Conservation (phyloP, 2,329 filamentous ascomycete genomes). For the Aspergillus quadrilineatus region DNA sequence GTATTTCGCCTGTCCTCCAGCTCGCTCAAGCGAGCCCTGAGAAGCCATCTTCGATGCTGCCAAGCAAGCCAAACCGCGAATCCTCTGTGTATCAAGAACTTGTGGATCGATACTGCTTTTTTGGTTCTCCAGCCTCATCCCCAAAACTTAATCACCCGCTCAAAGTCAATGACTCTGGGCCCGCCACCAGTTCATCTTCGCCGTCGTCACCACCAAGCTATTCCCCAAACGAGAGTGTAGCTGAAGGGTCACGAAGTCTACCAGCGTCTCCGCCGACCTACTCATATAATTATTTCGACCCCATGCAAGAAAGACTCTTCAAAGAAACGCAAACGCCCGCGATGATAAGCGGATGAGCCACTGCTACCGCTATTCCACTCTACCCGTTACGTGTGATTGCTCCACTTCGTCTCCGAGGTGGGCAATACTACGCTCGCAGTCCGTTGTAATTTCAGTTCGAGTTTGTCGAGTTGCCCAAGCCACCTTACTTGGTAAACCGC, state of each 20-base stretch:
- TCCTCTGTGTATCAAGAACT: constrained; percentile 94
- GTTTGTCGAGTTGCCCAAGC: background rate
- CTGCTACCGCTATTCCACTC: background rate
- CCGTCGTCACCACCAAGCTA: constrained; percentile 27
- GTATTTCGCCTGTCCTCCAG: constrained; percentile 1
- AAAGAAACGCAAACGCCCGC: constrained; percentile 49
- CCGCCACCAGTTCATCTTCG: constrained; percentile 12
- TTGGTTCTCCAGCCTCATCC: constrained; percentile 49
- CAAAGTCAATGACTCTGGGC: constrained; percentile 2
- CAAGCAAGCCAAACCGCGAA: constrained; percentile 68
- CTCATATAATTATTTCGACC: constrained; percentile 44
- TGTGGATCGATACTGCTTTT: constrained; percentile 98
- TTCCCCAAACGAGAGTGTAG: constrained; percentile 3
- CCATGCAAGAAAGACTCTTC: constrained; percentile 45
- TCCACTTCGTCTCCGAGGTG: background rate
- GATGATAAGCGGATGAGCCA: constrained; percentile 34
- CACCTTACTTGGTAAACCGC: background rate
- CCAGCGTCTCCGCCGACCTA: constrained; percentile 38
- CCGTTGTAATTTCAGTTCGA: background rate
- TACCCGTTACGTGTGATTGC: background rate
- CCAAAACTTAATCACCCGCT: constrained; percentile 2
- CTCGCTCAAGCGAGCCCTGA: constrained; percentile 24
- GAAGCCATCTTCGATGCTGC: constrained; percentile 56
- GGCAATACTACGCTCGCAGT: background rate
- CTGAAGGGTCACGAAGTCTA: constrained; percentile 21